phyloP scores from a whole-genome alignment of 106 monocot species.

The Apostasia ramifera region DNA sequence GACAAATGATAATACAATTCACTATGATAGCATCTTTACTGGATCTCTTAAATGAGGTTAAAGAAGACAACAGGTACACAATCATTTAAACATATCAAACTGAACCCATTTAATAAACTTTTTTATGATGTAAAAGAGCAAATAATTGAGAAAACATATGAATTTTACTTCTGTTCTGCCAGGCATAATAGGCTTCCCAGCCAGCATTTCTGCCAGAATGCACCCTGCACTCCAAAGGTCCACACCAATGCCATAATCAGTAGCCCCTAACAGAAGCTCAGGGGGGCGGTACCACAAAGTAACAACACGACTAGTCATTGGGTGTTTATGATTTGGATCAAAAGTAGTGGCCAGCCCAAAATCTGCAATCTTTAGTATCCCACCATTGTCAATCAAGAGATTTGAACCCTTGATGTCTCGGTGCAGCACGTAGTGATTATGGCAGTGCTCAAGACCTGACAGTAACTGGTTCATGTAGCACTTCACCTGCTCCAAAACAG shows the following conservation, averaged over 20 bases:
- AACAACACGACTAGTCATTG: slow-evolving; percentile 60
- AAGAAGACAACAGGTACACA: no score
- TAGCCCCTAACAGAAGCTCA: slow-evolving; percentile 50
- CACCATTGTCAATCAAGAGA: slow-evolving; percentile 49
- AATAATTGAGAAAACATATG: no score
- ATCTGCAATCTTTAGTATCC: slow-evolving; percentile 53
- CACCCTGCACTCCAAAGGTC: slow-evolving; percentile 67
- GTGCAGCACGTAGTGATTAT: slow-evolving; percentile 37
- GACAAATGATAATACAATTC: no score
- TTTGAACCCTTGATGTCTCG: slow-evolving; percentile 65
- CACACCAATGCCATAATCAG: slow-evolving; percentile 48
- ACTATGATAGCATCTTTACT: no score
- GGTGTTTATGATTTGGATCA: slow-evolving; percentile 45
- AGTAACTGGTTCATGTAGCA: slow-evolving; percentile 59
- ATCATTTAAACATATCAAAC: no score
- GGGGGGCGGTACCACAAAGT: slow-evolving; percentile 62
- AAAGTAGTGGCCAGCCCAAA: slow-evolving; percentile 50
- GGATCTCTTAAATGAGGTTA: no score
- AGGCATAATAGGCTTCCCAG: slow-evolving; percentile 64
- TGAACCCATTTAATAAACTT: no score
- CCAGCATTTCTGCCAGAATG: slow-evolving; percentile 47
- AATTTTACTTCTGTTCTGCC: slow-evolving; percentile 51
- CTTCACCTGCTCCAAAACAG: slow-evolving; percentile 38
- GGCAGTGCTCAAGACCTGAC: slow-evolving; percentile 58
- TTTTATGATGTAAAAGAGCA: no score